Evolutionary conservation across 1,139 yeast species (phyloP).

Genomic region (Lodderomyces orthopsilosis): DNA sequence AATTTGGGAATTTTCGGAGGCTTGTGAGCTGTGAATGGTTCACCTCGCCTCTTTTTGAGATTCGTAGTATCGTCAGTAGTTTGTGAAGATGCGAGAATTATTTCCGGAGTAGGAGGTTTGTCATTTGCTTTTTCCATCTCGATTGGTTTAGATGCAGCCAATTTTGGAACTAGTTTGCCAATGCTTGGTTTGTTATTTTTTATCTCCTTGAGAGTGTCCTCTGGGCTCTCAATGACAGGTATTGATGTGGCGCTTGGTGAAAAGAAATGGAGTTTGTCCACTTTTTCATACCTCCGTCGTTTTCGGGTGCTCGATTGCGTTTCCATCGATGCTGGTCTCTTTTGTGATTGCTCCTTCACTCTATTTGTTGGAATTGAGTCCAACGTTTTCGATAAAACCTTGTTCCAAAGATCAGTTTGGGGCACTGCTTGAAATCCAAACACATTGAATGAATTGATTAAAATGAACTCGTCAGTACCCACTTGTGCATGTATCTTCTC

Average conservation of each 20-base stretch:
- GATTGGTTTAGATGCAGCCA: neutral
- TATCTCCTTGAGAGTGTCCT: neutral
- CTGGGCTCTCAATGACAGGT: conserved; percentile 1
- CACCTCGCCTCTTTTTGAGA: conserved; percentile 6
- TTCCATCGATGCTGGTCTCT: conserved; percentile 10
- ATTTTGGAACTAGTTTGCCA: neutral
- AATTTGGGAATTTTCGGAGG: conserved; percentile 16
- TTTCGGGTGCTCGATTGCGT: conserved; percentile 18
- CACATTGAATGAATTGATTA: conserved; percentile 5
- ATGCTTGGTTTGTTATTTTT: neutral
- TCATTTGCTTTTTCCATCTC: neutral
- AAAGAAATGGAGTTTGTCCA: conserved; percentile 33
- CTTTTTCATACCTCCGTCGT: conserved; percentile 32
- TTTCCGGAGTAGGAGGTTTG: neutral
- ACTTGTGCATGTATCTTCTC: conserved; percentile 17
- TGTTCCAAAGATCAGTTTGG: conserved; percentile 12
- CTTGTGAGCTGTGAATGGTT: conserved; percentile 3
- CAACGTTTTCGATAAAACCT: conserved; percentile 9
- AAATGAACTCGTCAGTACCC: conserved; percentile 8
- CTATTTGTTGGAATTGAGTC: conserved; percentile 10
- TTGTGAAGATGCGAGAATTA: neutral
- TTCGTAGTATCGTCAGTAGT: neutral
- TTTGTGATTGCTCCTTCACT: neutral
- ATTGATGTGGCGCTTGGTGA: conserved; percentile 14
- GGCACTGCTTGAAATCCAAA: conserved; percentile 6